Evolutionary conservation across 495 filamentous ascomycete genomes (phyloP), one percentile per base, ranked within the genome.

Genomic region (Penicillium goetzii): DNA sequence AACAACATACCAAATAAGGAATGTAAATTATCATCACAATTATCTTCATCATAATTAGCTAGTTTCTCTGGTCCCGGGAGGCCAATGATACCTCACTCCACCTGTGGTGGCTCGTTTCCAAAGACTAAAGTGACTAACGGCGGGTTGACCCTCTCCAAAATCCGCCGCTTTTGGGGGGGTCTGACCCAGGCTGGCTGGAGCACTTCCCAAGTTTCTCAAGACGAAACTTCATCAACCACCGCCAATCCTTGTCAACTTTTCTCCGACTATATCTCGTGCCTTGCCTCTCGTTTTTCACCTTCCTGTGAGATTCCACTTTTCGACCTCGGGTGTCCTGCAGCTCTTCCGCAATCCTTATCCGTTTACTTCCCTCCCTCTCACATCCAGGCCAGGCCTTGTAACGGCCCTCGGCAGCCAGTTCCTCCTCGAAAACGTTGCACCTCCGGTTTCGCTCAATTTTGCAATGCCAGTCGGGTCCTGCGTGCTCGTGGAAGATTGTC

Each of bases 391-490:
- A 41, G 58, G 32, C 58, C n/a, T 53, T 17, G 17, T 10, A 55
- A 60, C 45, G 53, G 59, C 47, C 50, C 64, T 63, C 53, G 38
- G 61, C 49, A 30, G 40, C 47, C 32, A 57, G 52, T 54, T 40
- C 55, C 19, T 33, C 43, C 40, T 53, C 38, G 26, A 55, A 61
- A 34, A 59, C 59, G 33, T 34, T 34, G 45, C 38, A 21, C 57
- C 53, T 55, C 53, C 56, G 58, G 23, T 43, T 62, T 52, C 65
- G 36, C 59, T 62, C 67, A 30, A 60, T 38, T 61, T 53, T 69
- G 74, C 72, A 63, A 76, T 78, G 76, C 64, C 56, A 68, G 66
- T 61, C 54, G 68, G 59, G 64, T 64, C 60, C 59, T 66, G 68
- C 64, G 53, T 55, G 30, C 60, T 53, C 59, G 36, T 64, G 41